A percentile compares a stretch with the other conserved stretches of the same genome.
These are phyloP conservation scores for Multifurca ochricompacta DNA, from an alignment of 768 basidiomycete species.

Conservation along the genomic window DNA sequence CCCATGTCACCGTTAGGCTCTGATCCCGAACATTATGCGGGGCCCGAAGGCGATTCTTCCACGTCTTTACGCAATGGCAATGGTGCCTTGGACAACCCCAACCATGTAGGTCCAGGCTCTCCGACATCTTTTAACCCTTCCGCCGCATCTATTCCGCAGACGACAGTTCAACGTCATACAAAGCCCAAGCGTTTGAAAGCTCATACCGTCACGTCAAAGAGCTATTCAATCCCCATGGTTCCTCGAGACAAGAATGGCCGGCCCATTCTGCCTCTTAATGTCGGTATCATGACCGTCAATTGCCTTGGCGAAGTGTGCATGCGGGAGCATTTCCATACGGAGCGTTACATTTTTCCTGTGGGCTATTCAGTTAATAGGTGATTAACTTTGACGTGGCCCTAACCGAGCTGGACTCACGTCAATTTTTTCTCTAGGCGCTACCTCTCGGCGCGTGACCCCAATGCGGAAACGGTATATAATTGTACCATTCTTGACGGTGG, in stretches of 20 bases:
- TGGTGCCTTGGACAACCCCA: neutral
- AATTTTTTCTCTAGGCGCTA: constrained; percentile 48
- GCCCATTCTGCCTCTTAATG: constrained; percentile 70
- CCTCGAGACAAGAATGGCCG: constrained; percentile 64
- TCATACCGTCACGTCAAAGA: constrained; percentile 73
- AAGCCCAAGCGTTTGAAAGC: constrained; percentile 77
- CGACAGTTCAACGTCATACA: constrained; percentile 38
- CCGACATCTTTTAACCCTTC: constrained; percentile 28
- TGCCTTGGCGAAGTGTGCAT: constrained; percentile 68
- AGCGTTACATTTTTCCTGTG: constrained; percentile 83
- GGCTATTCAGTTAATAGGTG: constrained; percentile 79
- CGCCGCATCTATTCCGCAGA: constrained; percentile 26
- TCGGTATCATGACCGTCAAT: constrained; percentile 82
- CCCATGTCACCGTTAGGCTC: constrained; percentile 21
- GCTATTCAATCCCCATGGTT: constrained; percentile 69
- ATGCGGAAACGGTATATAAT: constrained; percentile 61
- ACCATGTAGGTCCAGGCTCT: constrained; percentile 28
- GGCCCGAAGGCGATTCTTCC: constrained; percentile 8
- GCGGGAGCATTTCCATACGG: constrained; percentile 81
- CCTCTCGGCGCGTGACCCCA: constrained; percentile 64
- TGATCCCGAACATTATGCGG: constrained; percentile 14
- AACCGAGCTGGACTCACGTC: constrained; percentile 8
- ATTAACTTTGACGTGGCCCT: constrained; percentile 4
- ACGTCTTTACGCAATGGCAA: constrained; percentile 13
- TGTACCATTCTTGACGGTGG: constrained; percentile 83